phyloP scores from a whole-genome alignment of 2,329 filamentous ascomycete genomes.

The Stemphylium beticola region DNA sequence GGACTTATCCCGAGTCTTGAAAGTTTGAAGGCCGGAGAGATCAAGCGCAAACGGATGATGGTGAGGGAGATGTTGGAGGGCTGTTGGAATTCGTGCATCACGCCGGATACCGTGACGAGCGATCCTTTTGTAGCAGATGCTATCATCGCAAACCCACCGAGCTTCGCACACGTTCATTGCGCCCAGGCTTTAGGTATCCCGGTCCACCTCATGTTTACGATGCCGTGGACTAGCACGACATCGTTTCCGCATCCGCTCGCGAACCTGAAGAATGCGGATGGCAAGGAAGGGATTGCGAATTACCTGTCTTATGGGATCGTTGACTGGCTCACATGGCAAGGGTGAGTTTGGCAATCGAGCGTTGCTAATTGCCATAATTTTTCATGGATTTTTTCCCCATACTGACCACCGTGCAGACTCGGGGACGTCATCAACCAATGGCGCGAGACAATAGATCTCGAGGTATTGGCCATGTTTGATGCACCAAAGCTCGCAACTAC shows the following conservation, averaged over 20 bases:
- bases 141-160: conserved; percentile 81
- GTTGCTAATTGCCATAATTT: background rate
- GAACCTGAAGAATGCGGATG: conserved; percentile 49
- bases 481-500: conserved; percentile 48
- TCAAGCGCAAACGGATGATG: conserved; percentile 39
- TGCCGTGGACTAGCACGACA: conserved; percentile 57
- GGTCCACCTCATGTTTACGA: conserved; percentile 75
- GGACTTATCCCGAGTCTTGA: conserved; percentile 43
- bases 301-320: conserved; percentile 56
- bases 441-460: conserved; percentile 50
- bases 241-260: conserved; percentile 59
- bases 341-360: background rate
- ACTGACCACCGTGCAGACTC: conserved; percentile 28
- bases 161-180: conserved; percentile 75
- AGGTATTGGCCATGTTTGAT: conserved; percentile 45
- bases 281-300: conserved; percentile 47
- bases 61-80: conserved; percentile 35
- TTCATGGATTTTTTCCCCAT: background rate
- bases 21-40: conserved; percentile 34
- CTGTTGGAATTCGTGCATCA: conserved; percentile 41
- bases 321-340: conserved; percentile 59
- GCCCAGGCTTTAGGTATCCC: conserved; percentile 75
- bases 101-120: conserved; percentile 39
- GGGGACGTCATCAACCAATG: conserved; percentile 56
- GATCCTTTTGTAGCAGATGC: conserved; percentile 77